Conservation (phyloP, 495 filamentous ascomycete species). For the Parachaetomium inaequale region DNA sequence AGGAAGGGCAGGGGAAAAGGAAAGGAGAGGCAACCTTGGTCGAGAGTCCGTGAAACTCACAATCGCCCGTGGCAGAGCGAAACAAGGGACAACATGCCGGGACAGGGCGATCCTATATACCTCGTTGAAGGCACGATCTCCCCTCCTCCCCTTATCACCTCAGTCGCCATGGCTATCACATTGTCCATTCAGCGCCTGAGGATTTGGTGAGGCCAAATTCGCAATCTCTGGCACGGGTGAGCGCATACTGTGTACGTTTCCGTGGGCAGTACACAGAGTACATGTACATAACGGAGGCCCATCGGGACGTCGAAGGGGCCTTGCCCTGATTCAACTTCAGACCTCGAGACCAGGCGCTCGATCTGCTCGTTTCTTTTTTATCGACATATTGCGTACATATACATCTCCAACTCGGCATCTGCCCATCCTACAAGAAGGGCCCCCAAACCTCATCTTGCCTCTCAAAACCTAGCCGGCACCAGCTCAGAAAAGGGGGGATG, state of each 20-base stretch:
- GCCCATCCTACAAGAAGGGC: no score
- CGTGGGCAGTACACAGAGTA: background rate
- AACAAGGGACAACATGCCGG: background rate
- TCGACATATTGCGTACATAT: no score
- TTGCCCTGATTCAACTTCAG: no score
- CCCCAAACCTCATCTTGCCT: no score
- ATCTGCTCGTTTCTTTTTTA: no score
- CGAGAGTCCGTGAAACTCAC: background rate
- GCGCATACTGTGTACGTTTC: background rate
- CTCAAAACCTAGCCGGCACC: no score
- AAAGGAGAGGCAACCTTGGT: background rate
- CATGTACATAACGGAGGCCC: background rate
- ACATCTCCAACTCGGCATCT: no score
- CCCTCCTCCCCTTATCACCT: background rate
- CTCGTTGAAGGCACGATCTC: background rate
- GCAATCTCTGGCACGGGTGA: constrained; percentile 25
- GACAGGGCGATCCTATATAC: background rate
- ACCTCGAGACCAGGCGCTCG: no score
- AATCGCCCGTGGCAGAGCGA: background rate
- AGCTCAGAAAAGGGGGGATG: no score
- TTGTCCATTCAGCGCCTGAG: constrained; percentile 20
- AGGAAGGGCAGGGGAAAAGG: background rate
- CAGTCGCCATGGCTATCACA: background rate
- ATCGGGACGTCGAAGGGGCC: no score
- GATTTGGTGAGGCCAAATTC: constrained; percentile 19